Conservation (phyloP, 1,284 basidiomycete species). For the Mycosarcoma maydis region DNA sequence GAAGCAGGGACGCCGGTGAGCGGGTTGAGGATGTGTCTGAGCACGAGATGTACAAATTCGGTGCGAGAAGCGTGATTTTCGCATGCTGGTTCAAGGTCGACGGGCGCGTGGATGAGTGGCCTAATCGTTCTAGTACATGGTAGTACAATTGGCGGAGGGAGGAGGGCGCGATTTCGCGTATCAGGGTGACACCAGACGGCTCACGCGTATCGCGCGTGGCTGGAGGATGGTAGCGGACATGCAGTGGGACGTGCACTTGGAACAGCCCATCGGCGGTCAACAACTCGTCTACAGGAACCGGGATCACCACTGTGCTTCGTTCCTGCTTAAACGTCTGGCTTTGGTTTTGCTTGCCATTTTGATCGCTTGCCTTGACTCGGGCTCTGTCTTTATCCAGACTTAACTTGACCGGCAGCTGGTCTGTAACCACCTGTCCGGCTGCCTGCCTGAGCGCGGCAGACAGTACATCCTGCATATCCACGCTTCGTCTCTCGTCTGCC, state of each 20-base stretch:
- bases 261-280: neutral
- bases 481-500: neutral
- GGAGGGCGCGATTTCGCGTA: conserved; percentile 4
- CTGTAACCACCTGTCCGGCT: neutral
- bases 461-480: conserved; percentile 6
- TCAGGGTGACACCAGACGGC: no score
- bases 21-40: neutral
- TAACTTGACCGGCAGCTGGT: neutral
- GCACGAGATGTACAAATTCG: conserved; percentile 12
- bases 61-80: neutral
- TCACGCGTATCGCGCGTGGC: no score
- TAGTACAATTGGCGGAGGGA: neutral
- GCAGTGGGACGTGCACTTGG: conserved; percentile 13
- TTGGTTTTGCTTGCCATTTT: neutral
- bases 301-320: neutral
- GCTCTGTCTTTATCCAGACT: neutral
- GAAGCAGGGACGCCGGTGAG: conserved; percentile 4
- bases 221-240: conserved; percentile 20
- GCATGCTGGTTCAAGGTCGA: neutral
- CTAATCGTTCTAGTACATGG: neutral
- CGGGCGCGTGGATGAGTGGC: neutral
- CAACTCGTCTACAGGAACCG: conserved; percentile 3
- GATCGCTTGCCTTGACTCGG: neutral
- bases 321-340: neutral
- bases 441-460: neutral